phyloP scores from a whole-genome alignment of 1,139 yeast genomes.

The Debaryomyces sp. region DNA sequence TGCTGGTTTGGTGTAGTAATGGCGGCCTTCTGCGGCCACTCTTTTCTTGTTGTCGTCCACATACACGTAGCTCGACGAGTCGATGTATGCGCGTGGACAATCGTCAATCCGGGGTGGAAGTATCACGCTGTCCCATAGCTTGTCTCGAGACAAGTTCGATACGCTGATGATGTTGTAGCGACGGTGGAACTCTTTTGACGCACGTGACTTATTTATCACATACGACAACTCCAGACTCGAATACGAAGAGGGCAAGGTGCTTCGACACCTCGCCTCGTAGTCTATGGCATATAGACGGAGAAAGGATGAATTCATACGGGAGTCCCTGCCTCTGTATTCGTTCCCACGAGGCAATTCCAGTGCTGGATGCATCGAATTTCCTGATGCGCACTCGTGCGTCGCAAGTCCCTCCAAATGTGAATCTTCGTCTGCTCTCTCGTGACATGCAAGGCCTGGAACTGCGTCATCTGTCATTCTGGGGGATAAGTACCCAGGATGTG shows the following conservation, averaged over 20 bases:
- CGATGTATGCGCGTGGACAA: constrained; percentile 29
- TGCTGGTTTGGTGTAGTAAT: constrained; percentile 29
- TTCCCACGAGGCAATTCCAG: neutral
- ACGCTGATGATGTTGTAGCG: constrained; percentile 30
- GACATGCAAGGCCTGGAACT: constrained; percentile 8
- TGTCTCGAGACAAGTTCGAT: constrained; percentile 43
- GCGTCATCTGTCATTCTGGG: constrained; percentile 30
- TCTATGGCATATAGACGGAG: constrained; percentile 52
- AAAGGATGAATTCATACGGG: constrained; percentile 48
- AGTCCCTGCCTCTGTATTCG: constrained; percentile 33
- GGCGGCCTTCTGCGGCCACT: neutral
- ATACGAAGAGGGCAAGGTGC: constrained; percentile 33
- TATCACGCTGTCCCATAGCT: constrained; percentile 53
- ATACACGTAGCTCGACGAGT: constrained; percentile 24
- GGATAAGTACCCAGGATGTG: constrained; percentile 11
- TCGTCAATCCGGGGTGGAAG: constrained; percentile 49
- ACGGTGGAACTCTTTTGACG: neutral
- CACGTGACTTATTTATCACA: constrained; percentile 11
- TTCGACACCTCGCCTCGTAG: constrained; percentile 34
- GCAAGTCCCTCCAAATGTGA: constrained; percentile 1
- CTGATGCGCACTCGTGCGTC: neutral
- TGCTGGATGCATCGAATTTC: neutral
- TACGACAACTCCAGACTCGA: constrained; percentile 24
- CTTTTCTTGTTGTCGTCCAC: constrained; percentile 15
- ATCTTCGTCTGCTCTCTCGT: neutral